Percentiles rank a stretch among this genome's conserved stretches.
Conservation (phyloP, 2,329 filamentous ascomycete species). For the Neofusicoccum sp. region DNA sequence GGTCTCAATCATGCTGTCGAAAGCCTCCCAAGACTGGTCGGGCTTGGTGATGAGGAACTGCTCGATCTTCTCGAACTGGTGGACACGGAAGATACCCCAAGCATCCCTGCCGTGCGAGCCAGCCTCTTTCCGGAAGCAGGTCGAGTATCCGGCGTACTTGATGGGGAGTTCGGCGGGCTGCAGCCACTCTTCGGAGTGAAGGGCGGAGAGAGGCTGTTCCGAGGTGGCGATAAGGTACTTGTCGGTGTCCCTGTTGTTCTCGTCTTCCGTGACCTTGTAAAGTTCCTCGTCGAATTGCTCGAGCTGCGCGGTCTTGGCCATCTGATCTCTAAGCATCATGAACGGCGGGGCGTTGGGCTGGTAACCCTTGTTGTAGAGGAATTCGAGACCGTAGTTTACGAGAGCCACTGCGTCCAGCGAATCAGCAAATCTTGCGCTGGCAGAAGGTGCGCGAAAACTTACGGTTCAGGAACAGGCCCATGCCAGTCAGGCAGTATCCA, state of each 20-base stretch:
- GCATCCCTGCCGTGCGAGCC: conserved; percentile 89
- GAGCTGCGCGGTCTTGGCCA: conserved; percentile 97
- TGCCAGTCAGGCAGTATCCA: conserved; percentile 87
- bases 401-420: conserved; percentile 58
- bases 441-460: background rate
- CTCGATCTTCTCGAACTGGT: conserved; percentile 95
- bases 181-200: conserved; percentile 94
- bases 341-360: conserved; percentile 73
- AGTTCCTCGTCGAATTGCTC: conserved; percentile 97
- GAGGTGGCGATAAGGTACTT: conserved; percentile 82
- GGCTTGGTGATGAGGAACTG: conserved; percentile 76
- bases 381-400: conserved; percentile 92
- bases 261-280: conserved; percentile 87
- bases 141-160: conserved; percentile 84
- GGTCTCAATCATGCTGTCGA: conserved; percentile 86
- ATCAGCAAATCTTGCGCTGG: background rate
- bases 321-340: conserved; percentile 92
- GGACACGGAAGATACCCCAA: conserved; percentile 97
- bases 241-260: conserved; percentile 76
- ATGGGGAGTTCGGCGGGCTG: conserved; percentile 80
- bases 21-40: conserved; percentile 88
- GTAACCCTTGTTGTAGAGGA: conserved; percentile 77
- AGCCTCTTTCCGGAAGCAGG: conserved; percentile 94
- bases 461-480: conserved; percentile 80
- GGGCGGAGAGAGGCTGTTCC: conserved; percentile 90